Percentiles rank a stretch among this genome's conserved stretches.
Evolutionary conservation across 2,329 filamentous ascomycete species (phyloP).

Genomic region (Orbilia quercus): DNA sequence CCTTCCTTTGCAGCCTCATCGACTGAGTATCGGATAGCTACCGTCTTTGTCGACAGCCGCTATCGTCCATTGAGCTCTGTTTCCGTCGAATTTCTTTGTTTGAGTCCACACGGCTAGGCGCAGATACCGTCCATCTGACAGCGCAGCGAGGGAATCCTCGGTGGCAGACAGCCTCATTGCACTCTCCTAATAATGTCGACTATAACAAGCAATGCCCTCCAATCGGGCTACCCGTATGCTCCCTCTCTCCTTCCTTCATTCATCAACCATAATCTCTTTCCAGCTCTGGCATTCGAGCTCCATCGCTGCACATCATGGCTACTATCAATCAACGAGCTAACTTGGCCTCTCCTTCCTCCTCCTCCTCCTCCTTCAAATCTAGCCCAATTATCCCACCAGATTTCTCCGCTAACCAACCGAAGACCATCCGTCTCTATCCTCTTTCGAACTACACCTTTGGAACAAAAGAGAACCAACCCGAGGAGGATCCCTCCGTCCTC

Average conservation of each 20-base stretch:
- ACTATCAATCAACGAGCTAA: slow-evolving; percentile 32
- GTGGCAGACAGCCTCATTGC: slow-evolving; percentile 6
- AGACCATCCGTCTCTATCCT: slow-evolving; percentile 89
- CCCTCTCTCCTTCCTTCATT: slow-evolving; percentile 3
- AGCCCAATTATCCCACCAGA: slow-evolving; percentile 79
- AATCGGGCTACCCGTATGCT: slow-evolving; percentile 44
- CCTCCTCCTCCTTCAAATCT: slow-evolving; percentile 1
- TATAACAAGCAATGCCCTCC: slow-evolving; percentile 11
- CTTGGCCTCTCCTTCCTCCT: too few species aligned
- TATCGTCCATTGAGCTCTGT: slow-evolving; percentile 16
- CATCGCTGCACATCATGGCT: background rate
- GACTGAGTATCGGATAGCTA: background rate
- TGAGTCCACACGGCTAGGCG: slow-evolving; percentile 1
- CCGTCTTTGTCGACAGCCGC: background rate
- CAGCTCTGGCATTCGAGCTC: background rate
- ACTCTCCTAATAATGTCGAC: slow-evolving; percentile 18
- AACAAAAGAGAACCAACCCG: slow-evolving; percentile 96
- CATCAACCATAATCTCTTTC: background rate
- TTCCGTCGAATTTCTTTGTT: slow-evolving; percentile 7
- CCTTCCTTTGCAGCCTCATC: slow-evolving; percentile 9
- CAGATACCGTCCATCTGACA: background rate
- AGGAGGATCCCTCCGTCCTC: slow-evolving; percentile 95
- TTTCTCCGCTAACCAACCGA: slow-evolving; percentile 89
- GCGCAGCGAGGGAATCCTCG: slow-evolving; percentile 8
- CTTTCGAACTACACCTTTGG: slow-evolving; percentile 99